Conservation (phyloP, 2,329 filamentous ascomycete genomes). For the Claviceps capensis region DNA sequence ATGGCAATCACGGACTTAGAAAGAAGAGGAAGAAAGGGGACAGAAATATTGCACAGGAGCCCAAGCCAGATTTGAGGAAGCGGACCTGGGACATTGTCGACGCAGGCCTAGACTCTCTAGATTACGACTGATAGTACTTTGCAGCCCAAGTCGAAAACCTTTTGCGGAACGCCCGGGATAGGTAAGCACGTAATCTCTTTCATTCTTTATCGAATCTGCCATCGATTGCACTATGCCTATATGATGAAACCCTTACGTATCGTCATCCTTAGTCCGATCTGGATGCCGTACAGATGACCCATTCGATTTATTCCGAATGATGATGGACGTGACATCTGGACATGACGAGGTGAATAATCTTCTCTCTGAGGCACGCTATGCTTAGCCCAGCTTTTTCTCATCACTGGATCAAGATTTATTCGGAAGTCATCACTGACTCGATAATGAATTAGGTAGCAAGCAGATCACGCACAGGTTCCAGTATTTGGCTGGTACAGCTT, state of each 20-base stretch:
- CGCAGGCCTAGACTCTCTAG: conserved; percentile 42
- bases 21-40: conserved; percentile 26
- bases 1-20: conserved; percentile 9
- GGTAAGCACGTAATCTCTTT: conserved; percentile 12
- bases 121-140: conserved; percentile 37
- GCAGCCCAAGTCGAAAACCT: background rate
- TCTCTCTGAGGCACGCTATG: conserved; percentile 32
- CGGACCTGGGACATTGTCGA: conserved; percentile 55
- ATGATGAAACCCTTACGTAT: conserved; percentile 82
- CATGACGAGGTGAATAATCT: conserved; percentile 39
- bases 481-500: background rate
- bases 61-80: conserved; percentile 50
- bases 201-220: background rate
- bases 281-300: conserved; percentile 19
- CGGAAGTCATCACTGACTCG: background rate
- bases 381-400: background rate
- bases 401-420: background rate
- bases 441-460: background rate
- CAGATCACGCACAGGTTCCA: background rate
- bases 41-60: conserved; percentile 27
- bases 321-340: conserved; percentile 20
- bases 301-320: conserved; percentile 14
- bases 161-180: background rate
- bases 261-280: conserved; percentile 93
- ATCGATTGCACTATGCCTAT: background rate